phyloP scores from a whole-genome alignment of 345 rosid genomes.

The Rhodomyrtus tomentosa region DNA sequence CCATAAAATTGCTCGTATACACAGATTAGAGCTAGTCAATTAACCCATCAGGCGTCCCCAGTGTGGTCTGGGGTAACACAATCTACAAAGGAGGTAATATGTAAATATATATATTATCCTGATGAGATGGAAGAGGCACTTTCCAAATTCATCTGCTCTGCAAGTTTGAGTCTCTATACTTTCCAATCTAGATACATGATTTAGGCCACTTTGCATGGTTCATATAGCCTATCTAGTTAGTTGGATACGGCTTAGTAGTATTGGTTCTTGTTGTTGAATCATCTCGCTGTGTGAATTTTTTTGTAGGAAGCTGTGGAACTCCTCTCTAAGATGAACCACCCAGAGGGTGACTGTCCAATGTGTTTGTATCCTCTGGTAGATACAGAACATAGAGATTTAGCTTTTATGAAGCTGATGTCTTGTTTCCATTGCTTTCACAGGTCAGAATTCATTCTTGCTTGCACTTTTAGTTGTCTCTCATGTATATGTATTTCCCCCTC shows the following conservation, averaged over 20 bases:
- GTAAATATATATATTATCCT: background rate
- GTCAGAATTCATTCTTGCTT: conserved; percentile 15
- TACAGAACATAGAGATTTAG: conserved; percentile 23
- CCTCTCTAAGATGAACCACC: conserved; percentile 81
- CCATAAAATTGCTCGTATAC: background rate
- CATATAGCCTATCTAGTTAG: background rate
- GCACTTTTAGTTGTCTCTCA: background rate
- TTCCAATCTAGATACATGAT: background rate
- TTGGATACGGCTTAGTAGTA: background rate
- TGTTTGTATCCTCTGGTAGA: conserved; percentile 69
- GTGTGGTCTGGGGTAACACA: background rate
- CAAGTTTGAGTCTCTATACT: background rate
- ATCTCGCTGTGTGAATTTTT: background rate
- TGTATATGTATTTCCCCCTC: background rate
- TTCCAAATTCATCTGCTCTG: background rate
- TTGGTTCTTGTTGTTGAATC: background rate
- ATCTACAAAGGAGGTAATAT: background rate
- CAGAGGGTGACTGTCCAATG: conserved; percentile 80
- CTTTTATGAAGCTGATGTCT: conserved; percentile 98
- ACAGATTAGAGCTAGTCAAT: background rate
- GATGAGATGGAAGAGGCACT: background rate
- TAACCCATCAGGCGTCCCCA: background rate
- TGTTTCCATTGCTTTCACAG: conserved; percentile 94
- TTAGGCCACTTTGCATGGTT: background rate
- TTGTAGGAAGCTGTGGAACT: conserved; percentile 76